These are phyloP conservation scores for Sphaerulina vaccinii DNA, from an alignment of 2,329 filamentous ascomycete genomes.

Conservation along the genomic window DNA sequence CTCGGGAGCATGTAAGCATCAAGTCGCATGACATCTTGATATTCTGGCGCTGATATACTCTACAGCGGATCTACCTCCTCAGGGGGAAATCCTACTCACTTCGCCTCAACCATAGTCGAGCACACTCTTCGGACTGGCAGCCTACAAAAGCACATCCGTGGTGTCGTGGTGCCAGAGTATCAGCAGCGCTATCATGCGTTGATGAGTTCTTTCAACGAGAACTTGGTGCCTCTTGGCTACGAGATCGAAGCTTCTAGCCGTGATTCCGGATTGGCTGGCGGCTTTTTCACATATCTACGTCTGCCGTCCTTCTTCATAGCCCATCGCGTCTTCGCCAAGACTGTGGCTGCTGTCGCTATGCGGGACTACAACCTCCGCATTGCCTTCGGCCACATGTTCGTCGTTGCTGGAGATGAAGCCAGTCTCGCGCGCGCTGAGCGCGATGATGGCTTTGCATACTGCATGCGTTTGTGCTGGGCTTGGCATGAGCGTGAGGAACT, in stretches of 20 bases:
- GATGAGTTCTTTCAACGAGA: constrained; percentile 56
- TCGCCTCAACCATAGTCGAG: constrained; percentile 57
- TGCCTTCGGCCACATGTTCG: constrained; percentile 21
- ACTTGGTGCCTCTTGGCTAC: constrained; percentile 65
- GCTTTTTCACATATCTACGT: constrained; percentile 61
- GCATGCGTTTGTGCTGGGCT: constrained; percentile 17
- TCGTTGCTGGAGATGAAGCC: constrained; percentile 14
- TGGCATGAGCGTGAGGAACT: constrained; percentile 14
- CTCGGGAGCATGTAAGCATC: constrained; percentile 11
- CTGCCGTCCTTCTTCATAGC: constrained; percentile 9
- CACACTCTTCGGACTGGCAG: constrained; percentile 53
- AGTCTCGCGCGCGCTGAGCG: constrained; percentile 11
- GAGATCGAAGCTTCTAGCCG: constrained; percentile 39
- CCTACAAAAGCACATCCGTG: constrained; percentile 53
- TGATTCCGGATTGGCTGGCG: constrained; percentile 57
- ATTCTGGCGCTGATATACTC: not conserved
- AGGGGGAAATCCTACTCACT: constrained; percentile 59
- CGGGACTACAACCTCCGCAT: constrained; percentile 15
- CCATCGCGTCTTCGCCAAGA: constrained; percentile 13
- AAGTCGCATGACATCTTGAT: not conserved
- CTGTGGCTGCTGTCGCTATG: constrained; percentile 13
- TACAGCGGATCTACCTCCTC: constrained; percentile 54
- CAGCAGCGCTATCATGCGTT: constrained; percentile 54
- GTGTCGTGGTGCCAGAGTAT: constrained; percentile 57
- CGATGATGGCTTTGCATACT: constrained; percentile 15